Evolutionary conservation across 257 asterid genomes (phyloP), one percentile per base, ranked within the genome.

Genomic region (Primulina tabacum): DNA sequence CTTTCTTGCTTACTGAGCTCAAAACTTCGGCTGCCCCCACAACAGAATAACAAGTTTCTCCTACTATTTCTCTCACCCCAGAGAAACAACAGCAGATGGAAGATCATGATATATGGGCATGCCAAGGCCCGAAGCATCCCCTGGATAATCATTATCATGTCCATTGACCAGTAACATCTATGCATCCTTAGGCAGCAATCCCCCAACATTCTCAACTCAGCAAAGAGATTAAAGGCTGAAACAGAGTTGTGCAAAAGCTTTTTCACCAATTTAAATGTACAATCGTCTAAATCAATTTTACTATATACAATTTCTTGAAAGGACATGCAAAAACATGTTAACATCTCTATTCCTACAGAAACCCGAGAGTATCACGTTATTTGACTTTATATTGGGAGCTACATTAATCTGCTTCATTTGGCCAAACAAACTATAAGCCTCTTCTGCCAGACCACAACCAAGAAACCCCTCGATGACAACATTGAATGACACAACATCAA

Each of bases 401-500:
- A 88, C 20, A 64, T 81, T 81, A 62, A 73, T 71, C 76, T 83
- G 72, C 78, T 82, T 90, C 95, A 90, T 88, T 72, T 77, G 83
- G 52, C 43, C 34, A 76, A 83, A 86, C 68, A 83, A 79, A 65
- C 56, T 67, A 76, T 82, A 88, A 35, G 92, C 97, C 69, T 86
- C 88, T 52, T 66, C 74, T 61, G 29, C 62, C 71, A 57, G 83
- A 70, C 86, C 84, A 66, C 68, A 79, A 72, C 68, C 78, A 67
- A 83, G 63, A 59, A 90, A 88, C 64, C 88, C 89, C 55, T 75
- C 75, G 64, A 88, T 82, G 71, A 80, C 83, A 53, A 86, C 77
- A 30, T 78, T 82, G 71, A 83, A 90, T 4, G 90, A 78, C 77
- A 86, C 84, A 56, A 71, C 82, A 73, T 90, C 97, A 58, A 90